Conservation (phyloP, 768 basidiomycete genomes). For the Myochromella boudieri region DNA sequence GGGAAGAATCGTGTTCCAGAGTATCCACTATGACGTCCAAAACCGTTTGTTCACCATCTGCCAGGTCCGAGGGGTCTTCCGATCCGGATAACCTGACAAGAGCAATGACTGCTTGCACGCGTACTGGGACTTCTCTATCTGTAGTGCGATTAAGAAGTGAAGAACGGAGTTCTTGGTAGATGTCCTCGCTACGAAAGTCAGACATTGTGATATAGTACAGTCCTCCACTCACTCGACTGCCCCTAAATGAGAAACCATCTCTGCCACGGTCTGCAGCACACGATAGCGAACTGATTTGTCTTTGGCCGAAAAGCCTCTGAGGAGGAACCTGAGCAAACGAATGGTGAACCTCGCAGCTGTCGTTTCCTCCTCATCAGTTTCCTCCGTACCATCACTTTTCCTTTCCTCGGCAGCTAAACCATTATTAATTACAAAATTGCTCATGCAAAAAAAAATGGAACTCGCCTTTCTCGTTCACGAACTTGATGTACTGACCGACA, state of each 20-base stretch:
- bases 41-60: constrained; percentile 49
- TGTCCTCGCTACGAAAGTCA: constrained; percentile 59
- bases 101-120: constrained; percentile 78
- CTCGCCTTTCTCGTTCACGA: constrained; percentile 76
- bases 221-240: constrained; percentile 75
- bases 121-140: constrained; percentile 78
- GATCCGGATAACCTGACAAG: constrained; percentile 74
- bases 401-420: constrained; percentile 38
- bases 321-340: constrained; percentile 61
- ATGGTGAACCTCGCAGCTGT: constrained; percentile 67
- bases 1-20: constrained; percentile 69
- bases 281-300: constrained; percentile 88
- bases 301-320: constrained; percentile 80
- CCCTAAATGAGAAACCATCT: constrained; percentile 78
- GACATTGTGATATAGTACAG: background rate
- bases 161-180: constrained; percentile 61
- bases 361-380: constrained; percentile 57
- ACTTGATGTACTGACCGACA: constrained; percentile 72
- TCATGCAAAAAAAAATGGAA: background rate
- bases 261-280: constrained; percentile 70
- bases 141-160: constrained; percentile 68
- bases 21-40: constrained; percentile 65
- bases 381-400: constrained; percentile 38
- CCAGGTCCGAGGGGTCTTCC: constrained; percentile 60
- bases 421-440: background rate